Conservation (phyloP, 805 yeast genomes). For the Ogataea ramenticola region DNA sequence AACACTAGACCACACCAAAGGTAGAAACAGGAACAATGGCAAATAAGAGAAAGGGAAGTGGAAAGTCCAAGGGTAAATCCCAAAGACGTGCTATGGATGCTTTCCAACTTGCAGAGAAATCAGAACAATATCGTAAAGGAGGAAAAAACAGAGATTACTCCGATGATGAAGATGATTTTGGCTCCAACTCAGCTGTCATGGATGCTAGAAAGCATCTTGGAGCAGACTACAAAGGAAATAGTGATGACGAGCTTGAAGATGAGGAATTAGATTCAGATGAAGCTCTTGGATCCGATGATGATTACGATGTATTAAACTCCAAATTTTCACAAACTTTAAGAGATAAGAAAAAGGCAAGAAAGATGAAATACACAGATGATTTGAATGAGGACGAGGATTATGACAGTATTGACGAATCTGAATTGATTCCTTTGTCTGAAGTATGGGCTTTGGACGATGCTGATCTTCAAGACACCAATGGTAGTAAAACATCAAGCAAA, state of each 20-base stretch:
- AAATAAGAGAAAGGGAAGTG: slow-evolving; percentile 5
- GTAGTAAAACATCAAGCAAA: slow-evolving; percentile 4
- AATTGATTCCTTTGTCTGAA: slow-evolving; percentile 71
- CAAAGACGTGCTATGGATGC: slow-evolving; percentile 19
- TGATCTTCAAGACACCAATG: slow-evolving; percentile 24
- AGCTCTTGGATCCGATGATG: slow-evolving; percentile 79
- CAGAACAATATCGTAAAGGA: slow-evolving; percentile 5
- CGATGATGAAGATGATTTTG: slow-evolving; percentile 8
- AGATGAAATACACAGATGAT: slow-evolving; percentile 14
- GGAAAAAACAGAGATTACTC: slow-evolving; percentile 4
- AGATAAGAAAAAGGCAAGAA: slow-evolving; percentile 33
- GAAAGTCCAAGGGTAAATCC: slow-evolving; percentile 9
- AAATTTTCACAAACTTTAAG: slow-evolving; percentile 65
- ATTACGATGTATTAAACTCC: slow-evolving; percentile 51
- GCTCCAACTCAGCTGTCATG: slow-evolving; percentile 21
- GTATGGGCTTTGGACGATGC: slow-evolving; percentile 81
- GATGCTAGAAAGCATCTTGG: slow-evolving; percentile 25
- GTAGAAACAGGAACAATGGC: too few relatives aligned
- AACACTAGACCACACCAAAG: too few relatives aligned
- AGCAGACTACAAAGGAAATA: slow-evolving; percentile 14
- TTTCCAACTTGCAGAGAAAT: slow-evolving; percentile 21
- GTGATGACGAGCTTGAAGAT: slow-evolving; percentile 26
- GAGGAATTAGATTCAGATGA: slow-evolving; percentile 61
- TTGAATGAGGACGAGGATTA: slow-evolving; percentile 50
- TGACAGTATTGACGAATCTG: slow-evolving; percentile 67